Conservation (phyloP, 2,329 filamentous ascomycete species). For the Venturia carpophila region DNA sequence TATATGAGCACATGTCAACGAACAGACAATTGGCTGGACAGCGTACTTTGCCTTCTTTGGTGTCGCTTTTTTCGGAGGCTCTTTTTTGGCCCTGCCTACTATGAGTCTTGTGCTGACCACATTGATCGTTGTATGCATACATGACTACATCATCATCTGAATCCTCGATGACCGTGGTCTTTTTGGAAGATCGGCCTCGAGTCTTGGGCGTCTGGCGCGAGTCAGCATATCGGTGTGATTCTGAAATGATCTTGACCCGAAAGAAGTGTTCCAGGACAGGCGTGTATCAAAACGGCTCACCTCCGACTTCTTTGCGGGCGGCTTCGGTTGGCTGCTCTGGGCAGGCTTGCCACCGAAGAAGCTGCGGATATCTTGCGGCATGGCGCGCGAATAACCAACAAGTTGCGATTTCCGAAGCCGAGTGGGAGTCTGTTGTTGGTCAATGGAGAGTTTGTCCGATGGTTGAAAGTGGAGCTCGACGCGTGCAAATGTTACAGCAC, state of each 20-base stretch:
- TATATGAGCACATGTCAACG: background rate
- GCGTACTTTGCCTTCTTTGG: conserved; percentile 50
- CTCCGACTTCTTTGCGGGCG: conserved; percentile 37
- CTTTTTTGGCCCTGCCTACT: conserved; percentile 29
- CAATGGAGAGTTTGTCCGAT: background rate
- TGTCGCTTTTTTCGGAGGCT: conserved; percentile 48
- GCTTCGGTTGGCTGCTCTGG: conserved; percentile 42
- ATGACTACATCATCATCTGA: conserved; percentile 62
- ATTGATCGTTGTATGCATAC: conserved; percentile 23
- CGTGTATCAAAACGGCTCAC: background rate
- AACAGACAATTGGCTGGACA: conserved; percentile 19
- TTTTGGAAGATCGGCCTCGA: conserved; percentile 27
- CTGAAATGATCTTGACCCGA: background rate
- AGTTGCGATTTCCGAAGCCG: background rate
- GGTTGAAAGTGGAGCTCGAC: background rate
- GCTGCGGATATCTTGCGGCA: conserved; percentile 80
- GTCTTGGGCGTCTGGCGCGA: conserved; percentile 23
- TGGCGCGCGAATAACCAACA: conserved; percentile 31
- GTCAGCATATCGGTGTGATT: background rate
- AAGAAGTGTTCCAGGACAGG: background rate
- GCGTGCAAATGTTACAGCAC: background rate
- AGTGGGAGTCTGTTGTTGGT: background rate
- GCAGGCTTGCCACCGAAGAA: conserved; percentile 77
- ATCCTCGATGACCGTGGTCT: conserved; percentile 66
- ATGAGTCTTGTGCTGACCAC: conserved; percentile 23